Percentiles rank a stretch among this genome's conserved stretches.
Evolutionary conservation across 805 yeast species (phyloP).

Genomic region (Saccharomyces jurei): DNA sequence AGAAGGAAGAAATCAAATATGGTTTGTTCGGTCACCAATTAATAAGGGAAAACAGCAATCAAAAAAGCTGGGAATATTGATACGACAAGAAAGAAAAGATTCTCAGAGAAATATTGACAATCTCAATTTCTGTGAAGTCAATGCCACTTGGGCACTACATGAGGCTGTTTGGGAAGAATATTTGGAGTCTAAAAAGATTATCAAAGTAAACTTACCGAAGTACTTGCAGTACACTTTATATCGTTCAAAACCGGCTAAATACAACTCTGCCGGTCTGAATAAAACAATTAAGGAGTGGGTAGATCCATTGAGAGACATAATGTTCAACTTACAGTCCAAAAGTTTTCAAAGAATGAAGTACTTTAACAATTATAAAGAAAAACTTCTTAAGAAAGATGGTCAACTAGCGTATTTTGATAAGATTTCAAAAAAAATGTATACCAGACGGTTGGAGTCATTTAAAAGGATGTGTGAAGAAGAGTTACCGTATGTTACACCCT

Average conservation of each 20-base stretch:
- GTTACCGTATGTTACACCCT: conserved; percentile 18
- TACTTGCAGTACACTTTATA: conserved; percentile 1
- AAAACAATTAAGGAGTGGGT: conserved; percentile 19
- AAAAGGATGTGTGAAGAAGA: conserved; percentile 12
- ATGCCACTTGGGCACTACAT: conserved; percentile 20
- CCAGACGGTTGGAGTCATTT: conserved; percentile 18
- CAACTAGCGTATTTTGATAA: conserved; percentile 11
- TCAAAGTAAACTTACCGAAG: conserved; percentile 4
- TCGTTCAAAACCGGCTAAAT: not conserved
- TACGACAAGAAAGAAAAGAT: conserved; percentile 15
- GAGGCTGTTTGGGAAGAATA: conserved; percentile 29
- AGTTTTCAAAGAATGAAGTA: conserved; percentile 5
- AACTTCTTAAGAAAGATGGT: conserved; percentile 13
- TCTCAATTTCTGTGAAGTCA: conserved; percentile 9
- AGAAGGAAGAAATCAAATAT: conserved; percentile 21
- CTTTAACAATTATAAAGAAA: conserved; percentile 14
- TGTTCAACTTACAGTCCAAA: conserved; percentile 6
- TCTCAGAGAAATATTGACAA: conserved; percentile 18
- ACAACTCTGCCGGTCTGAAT: not conserved
- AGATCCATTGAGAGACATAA: conserved; percentile 14
- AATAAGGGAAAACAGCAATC: conserved; percentile 25
- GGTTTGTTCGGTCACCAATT: conserved; percentile 27
- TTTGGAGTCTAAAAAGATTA: conserved; percentile 6
- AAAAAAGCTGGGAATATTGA: conserved; percentile 13
- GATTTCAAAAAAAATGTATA: conserved; percentile 20